Conservation (phyloP, 768 basidiomycete species). For the Suillus weaverae region DNA sequence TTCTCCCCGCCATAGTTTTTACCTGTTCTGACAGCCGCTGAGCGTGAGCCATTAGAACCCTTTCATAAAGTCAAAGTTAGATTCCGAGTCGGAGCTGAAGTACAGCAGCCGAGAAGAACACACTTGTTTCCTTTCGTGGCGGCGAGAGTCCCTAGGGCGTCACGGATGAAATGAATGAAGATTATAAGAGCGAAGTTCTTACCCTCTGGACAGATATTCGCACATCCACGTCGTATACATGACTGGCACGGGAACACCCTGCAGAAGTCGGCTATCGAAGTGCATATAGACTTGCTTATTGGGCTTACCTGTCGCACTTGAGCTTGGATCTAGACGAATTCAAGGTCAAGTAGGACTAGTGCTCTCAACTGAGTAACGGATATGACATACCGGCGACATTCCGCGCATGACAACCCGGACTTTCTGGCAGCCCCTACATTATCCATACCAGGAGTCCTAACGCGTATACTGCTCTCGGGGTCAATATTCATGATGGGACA, state of each 20-base stretch:
- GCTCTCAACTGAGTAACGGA: slow-evolving; percentile 2
- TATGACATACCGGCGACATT: slow-evolving; percentile 47
- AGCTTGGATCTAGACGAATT: slow-evolving; percentile 44
- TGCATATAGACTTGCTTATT: not conserved
- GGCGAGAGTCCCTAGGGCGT: slow-evolving; percentile 41
- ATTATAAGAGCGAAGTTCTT: slow-evolving; percentile 8
- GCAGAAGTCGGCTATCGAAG: slow-evolving; percentile 6
- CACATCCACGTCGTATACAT: slow-evolving; percentile 54
- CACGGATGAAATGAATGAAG: slow-evolving; percentile 9
- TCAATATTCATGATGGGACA: slow-evolving; percentile 11
- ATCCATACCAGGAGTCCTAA: slow-evolving; percentile 9
- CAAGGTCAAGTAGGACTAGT: slow-evolving; percentile 5
- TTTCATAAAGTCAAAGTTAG: slow-evolving; percentile 20
- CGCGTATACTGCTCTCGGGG: slow-evolving; percentile 10
- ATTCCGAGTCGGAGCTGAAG: slow-evolving; percentile 5
- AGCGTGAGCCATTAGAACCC: slow-evolving; percentile 52
- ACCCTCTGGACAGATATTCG: slow-evolving; percentile 54
- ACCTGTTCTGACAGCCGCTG: slow-evolving; percentile 49
- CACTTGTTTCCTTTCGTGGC: slow-evolving; percentile 62
- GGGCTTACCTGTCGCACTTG: slow-evolving; percentile 47
- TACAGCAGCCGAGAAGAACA: slow-evolving; percentile 9
- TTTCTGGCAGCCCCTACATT: slow-evolving; percentile 25
- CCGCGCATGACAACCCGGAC: slow-evolving; percentile 49
- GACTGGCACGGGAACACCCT: slow-evolving; percentile 57
- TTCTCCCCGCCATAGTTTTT: slow-evolving; percentile 39